Conservation (phyloP, 2,329 filamentous ascomycete genomes). For the Nigrospora oryzae region DNA sequence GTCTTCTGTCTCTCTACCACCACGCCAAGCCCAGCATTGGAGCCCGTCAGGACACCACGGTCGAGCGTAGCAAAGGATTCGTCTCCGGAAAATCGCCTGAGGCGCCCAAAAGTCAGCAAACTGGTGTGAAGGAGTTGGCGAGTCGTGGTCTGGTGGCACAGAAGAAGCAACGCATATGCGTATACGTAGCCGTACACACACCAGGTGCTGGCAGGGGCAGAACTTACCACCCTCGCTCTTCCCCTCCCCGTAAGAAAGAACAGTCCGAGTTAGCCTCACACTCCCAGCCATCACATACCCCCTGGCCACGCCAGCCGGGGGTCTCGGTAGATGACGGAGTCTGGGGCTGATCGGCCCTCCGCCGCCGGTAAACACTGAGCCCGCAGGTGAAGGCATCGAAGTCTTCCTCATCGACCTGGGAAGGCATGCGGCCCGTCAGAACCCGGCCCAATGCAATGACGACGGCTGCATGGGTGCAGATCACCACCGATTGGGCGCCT, state of each 20-base stretch:
- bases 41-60: conserved; percentile 12
- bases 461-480: conserved; percentile 85
- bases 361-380: conserved; percentile 54
- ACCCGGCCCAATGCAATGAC: conserved; percentile 80
- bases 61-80: conserved; percentile 25
- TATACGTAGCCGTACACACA: neutral
- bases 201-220: neutral
- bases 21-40: conserved; percentile 20
- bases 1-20: conserved; percentile 14
- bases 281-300: conserved; percentile 70
- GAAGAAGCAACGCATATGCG: conserved; percentile 3
- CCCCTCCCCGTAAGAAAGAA: conserved; percentile 68
- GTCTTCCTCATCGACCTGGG: conserved; percentile 64
- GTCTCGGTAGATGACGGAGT: too few species aligned
- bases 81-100: conserved; percentile 30
- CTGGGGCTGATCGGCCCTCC: neutral
- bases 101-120: neutral
- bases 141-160: conserved; percentile 6
- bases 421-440: conserved; percentile 71
- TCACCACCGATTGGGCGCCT: conserved; percentile 60
- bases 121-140: neutral
- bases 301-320: conserved; percentile 29
- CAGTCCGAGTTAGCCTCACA: conserved; percentile 79
- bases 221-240: conserved; percentile 79
- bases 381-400: conserved; percentile 81